Conservation (phyloP, 192 early-diverging fungal genomes). For the Martensiomyces pterosporus region DNA sequence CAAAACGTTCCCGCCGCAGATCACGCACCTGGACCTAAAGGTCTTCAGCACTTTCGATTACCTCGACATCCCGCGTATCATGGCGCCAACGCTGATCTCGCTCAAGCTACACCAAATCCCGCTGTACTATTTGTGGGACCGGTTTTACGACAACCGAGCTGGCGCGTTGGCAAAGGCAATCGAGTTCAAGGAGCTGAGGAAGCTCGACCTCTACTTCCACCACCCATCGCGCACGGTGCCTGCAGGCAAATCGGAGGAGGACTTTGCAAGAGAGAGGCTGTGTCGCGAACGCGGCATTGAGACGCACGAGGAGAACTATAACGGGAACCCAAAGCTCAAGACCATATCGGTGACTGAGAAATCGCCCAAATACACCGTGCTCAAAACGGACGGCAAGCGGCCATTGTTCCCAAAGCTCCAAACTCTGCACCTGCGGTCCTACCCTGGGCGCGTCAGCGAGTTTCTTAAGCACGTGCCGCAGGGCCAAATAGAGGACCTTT, state of each 20-base stretch:
- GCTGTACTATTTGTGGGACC: slow-evolving; percentile 36
- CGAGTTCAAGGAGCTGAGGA: slow-evolving; percentile 20
- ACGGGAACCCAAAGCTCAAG: slow-evolving; percentile 22
- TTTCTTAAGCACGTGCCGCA: slow-evolving; percentile 26
- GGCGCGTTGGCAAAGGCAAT: slow-evolving; percentile 1
- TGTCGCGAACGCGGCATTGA: background rate
- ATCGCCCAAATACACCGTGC: slow-evolving; percentile 24
- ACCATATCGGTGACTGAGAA: slow-evolving; percentile 32
- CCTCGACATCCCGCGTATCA: slow-evolving; percentile 32
- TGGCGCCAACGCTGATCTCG: slow-evolving; percentile 18
- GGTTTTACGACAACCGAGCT: slow-evolving; percentile 5
- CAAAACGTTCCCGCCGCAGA: slow-evolving; percentile 30
- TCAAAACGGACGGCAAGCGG: slow-evolving; percentile 14
- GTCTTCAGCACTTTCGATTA: slow-evolving; percentile 27
- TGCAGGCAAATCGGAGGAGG: slow-evolving; percentile 27
- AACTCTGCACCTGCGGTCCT: slow-evolving; percentile 17
- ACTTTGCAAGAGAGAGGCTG: slow-evolving; percentile 12
- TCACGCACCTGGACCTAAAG: slow-evolving; percentile 29
- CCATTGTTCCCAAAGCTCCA: slow-evolving; percentile 37
- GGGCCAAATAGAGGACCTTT: slow-evolving; percentile 17
- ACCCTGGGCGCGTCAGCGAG: slow-evolving; percentile 30
- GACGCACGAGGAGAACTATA: slow-evolving; percentile 8
- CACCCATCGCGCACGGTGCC: slow-evolving; percentile 33
- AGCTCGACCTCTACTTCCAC: slow-evolving; percentile 27
- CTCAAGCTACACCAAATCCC: slow-evolving; percentile 27